phyloP scores from a whole-genome alignment of 139 green algal genomes.

The Coelastrella sp. region DNA sequence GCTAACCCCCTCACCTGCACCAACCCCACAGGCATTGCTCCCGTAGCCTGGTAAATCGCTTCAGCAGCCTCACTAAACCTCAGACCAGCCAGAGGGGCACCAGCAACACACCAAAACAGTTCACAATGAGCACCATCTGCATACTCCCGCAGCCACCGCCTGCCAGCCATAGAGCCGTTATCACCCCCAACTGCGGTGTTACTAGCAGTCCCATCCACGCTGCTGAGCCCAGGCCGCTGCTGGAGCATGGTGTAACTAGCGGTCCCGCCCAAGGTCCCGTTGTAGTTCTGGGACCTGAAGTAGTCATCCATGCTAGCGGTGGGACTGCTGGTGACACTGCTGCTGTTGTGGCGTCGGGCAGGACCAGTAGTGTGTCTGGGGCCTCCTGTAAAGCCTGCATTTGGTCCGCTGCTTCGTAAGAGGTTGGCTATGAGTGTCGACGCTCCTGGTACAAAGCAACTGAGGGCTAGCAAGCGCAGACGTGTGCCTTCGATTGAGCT shows the following conservation, averaged over 20 bases:
- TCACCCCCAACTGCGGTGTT: background rate
- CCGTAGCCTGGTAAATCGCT: constrained; percentile 61
- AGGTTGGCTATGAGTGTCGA: constrained; percentile 87
- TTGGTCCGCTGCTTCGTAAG: constrained; percentile 55
- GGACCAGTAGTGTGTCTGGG: background rate
- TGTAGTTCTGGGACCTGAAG: background rate
- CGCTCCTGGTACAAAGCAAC: constrained; percentile 79
- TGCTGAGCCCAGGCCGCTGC: background rate
- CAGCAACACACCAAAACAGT: constrained; percentile 20
- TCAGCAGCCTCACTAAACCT: constrained; percentile 38
- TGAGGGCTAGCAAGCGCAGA: constrained; percentile 79
- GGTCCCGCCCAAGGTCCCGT: background rate
- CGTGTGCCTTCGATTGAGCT: constrained; percentile 81
- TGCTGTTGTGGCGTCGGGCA: background rate
- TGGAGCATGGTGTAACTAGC: background rate
- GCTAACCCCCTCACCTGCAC: constrained; percentile 2
- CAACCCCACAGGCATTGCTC: constrained; percentile 58
- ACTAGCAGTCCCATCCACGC: background rate
- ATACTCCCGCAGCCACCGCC: constrained; percentile 84
- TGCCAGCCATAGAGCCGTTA: constrained; percentile 59
- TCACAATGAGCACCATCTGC: constrained; percentile 72
- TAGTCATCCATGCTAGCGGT: constrained; percentile 26
- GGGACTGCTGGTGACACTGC: background rate
- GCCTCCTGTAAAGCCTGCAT: constrained; percentile 31
- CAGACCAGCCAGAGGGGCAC: constrained; percentile 33